Conservation (phyloP, 108 stramenopile genomes). For the Cylindrotheca closterium region DNA sequence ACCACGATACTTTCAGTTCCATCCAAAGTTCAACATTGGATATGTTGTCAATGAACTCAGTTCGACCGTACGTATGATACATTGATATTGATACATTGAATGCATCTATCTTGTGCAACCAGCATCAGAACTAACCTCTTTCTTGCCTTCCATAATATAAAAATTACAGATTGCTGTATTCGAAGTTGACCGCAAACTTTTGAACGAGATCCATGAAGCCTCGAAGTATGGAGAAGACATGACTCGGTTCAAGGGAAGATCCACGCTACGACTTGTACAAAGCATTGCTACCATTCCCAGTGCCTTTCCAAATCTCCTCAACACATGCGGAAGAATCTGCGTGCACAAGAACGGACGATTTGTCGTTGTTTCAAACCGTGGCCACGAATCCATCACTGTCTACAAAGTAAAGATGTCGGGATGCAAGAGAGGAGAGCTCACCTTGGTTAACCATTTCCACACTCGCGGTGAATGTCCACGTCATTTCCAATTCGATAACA, state of each 20-base stretch:
- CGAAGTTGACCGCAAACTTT: constrained; percentile 65
- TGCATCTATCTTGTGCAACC: background rate
- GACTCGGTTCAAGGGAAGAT: constrained; percentile 61
- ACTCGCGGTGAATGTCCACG: constrained; percentile 93
- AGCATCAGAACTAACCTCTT: background rate
- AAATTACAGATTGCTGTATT: constrained; percentile 78
- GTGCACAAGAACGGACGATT: constrained; percentile 87
- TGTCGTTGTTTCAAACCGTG: constrained; percentile 93
- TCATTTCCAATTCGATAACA: constrained; percentile 92
- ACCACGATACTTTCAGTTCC: constrained; percentile 89
- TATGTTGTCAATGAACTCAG: constrained; percentile 93
- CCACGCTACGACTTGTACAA: constrained; percentile 83
- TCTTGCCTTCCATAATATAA: background rate
- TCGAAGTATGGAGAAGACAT: constrained; percentile 62
- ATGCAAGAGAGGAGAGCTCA: constrained; percentile 69
- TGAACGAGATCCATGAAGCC: constrained; percentile 68
- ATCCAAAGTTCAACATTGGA: constrained; percentile 79
- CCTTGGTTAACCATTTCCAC: constrained; percentile 87
- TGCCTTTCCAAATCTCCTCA: constrained; percentile 87
- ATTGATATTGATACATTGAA: background rate
- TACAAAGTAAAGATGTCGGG: constrained; percentile 72
- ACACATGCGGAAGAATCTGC: constrained; percentile 92
- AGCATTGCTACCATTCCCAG: constrained; percentile 87
- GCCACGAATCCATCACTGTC: constrained; percentile 91
- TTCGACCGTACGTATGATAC: constrained; percentile 57